Base-by-base conservation (phyloP, 2,329 filamentous ascomycete genomes). In the Microdochium bolleyi region DNA sequence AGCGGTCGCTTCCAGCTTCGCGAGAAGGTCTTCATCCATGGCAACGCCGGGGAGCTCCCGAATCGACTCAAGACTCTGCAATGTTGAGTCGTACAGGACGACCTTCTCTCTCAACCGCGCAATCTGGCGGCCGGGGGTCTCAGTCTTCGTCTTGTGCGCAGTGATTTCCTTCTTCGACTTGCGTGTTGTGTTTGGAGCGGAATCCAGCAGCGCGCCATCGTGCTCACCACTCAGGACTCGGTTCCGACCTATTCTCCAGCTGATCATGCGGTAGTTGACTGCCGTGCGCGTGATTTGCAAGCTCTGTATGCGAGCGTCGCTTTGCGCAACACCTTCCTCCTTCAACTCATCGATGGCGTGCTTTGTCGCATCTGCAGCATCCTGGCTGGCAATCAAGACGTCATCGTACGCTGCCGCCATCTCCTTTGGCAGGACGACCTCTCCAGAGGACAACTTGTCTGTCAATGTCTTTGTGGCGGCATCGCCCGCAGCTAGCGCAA, bases 211-310 rank as follows among this genome's bases (percentile, higher is more conserved):
- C 16, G 89, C 79, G 2, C 92, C 92, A 61, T 97, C 92, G 52
- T 87, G 78, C 7, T 81, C 74, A n/a, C 92, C 92, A 51, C 90
- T 89, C 56, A 99, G 74, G 0, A 96, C 87, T 52, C 94, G 80
- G 69, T 99, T 97, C 49, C 94, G 85, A 24, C 92, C 92, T 57
- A 97, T 89, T 67, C 94, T 82, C 92, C 92, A 97, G 64, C 89
- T 92, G 53, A 99, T 87, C 69, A 96, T 83, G 59, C 89, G 89
- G 67, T 95, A 97, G 69, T 94, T 95, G 53, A 97, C 89, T 1
- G 92, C 91, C 0, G 95, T 95, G 56, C 88, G 87, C 3, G 92
- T 95, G 54, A 99, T 87, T 60, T 96, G 92, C 48, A 99, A 74
- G 61, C 91, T 85, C 70, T 99, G 94, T 84, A 99, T 91, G 53